phyloP scores from a whole-genome alignment of 345 rosid species.

The Gossypium turneri region DNA sequence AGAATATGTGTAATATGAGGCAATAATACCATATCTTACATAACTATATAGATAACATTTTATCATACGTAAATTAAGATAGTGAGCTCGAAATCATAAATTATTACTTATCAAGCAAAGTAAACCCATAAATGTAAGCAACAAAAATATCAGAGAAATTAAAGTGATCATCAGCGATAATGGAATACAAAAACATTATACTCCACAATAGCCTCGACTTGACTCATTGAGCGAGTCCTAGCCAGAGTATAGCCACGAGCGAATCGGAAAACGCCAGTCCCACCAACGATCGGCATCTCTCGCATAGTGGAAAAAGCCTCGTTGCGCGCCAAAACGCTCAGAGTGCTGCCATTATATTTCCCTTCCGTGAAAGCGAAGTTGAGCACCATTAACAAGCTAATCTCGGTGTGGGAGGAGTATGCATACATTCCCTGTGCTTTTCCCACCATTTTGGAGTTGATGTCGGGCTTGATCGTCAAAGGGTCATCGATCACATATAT shows the following conservation, averaged over 20 bases:
- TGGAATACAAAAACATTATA: conserved; percentile 9
- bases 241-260: conserved; percentile 2
- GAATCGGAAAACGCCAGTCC: not conserved
- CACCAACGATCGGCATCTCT: conserved; percentile 1
- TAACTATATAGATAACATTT: too few relatives aligned
- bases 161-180: not conserved
- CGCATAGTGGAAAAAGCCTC: not conserved
- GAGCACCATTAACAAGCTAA: conserved; percentile 5
- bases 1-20: too few relatives aligned
- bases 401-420: not conserved
- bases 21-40: too few relatives aligned
- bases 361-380: conserved; percentile 2
- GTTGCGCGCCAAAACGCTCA: not conserved
- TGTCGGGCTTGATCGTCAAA: not conserved
- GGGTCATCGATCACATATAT: not conserved
- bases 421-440: conserved; percentile 9
- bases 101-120: not conserved
- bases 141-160: not conserved
- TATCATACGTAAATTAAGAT: too few relatives aligned
- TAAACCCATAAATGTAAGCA: not conserved
- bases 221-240: not conserved
- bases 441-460: conserved; percentile 5
- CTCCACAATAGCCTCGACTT: not conserved
- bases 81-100: too few relatives aligned
- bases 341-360: not conserved